Evolutionary conservation across 2,329 filamentous ascomycete species (phyloP).

Genomic region (Fusarium sp.): DNA sequence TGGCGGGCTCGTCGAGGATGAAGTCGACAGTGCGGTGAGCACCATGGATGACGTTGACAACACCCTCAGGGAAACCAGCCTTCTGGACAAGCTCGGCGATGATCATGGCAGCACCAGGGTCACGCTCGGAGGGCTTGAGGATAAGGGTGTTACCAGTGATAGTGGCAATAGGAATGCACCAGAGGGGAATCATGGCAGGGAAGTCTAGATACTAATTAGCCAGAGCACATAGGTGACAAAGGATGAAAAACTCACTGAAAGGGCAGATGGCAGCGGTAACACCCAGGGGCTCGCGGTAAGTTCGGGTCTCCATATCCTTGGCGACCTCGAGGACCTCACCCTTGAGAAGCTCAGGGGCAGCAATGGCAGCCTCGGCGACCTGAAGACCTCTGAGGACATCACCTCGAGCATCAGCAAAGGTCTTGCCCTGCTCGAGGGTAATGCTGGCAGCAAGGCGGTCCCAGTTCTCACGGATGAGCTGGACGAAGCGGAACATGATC

Average conservation of each 20-base stretch:
- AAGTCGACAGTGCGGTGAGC: constrained; percentile 86
- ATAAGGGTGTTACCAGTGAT: constrained; percentile 87
- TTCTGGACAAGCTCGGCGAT: constrained; percentile 82
- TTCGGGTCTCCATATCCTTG: constrained; percentile 90
- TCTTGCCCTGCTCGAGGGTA: constrained; percentile 90
- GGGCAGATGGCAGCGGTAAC: constrained; percentile 88
- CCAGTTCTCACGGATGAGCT: constrained; percentile 85
- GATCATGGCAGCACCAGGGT: constrained; percentile 88
- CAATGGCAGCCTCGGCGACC: constrained; percentile 86
- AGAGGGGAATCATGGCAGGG: constrained; percentile 93
- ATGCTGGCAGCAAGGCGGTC: constrained; percentile 87
- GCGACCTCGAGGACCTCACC: constrained; percentile 87
- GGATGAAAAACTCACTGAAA: constrained; percentile 72
- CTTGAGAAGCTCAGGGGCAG: constrained; percentile 83
- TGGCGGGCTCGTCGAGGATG: constrained; percentile 84
- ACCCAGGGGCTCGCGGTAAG: constrained; percentile 83
- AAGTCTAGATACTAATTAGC: constrained; percentile 71
- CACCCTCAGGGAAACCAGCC: constrained; percentile 84
- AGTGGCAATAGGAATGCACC: constrained; percentile 87
- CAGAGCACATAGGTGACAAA: not conserved
- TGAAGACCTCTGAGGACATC: constrained; percentile 86
- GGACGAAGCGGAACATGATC: constrained; percentile 89
- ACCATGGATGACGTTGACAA: constrained; percentile 86
- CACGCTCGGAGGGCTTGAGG: constrained; percentile 87
- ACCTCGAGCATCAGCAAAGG: constrained; percentile 83